A percentile compares a stretch with the other conserved stretches of the same genome.
Evolutionary conservation across 2,329 filamentous ascomycete genomes (phyloP).

Genomic region (Dothideomycetidae sp.): DNA sequence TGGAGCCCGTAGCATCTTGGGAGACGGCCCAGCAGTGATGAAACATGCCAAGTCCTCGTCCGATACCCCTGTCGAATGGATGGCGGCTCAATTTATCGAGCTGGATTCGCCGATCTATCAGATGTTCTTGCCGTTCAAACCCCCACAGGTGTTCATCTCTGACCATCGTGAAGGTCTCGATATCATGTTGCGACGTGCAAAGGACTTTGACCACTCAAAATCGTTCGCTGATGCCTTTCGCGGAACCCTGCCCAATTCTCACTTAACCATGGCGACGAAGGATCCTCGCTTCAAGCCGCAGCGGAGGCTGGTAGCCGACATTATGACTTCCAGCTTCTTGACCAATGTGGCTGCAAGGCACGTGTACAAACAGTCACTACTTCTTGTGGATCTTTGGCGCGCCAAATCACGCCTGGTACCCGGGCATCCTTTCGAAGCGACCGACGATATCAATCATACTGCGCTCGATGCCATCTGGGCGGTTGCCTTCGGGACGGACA

Average conservation of each 20-base stretch:
- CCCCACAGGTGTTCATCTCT: conserved; percentile 31
- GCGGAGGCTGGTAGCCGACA: conserved; percentile 17
- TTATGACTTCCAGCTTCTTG: conserved; percentile 19
- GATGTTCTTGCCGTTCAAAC: conserved; percentile 32
- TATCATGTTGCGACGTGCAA: conserved; percentile 30
- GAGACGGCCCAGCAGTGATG: conserved; percentile 31
- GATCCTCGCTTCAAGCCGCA: conserved; percentile 18
- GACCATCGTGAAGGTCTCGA: conserved; percentile 33
- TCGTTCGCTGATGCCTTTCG: conserved; percentile 21
- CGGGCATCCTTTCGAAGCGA: conserved; percentile 22
- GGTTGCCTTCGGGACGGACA: conserved; percentile 24
- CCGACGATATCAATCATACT: conserved; percentile 23
- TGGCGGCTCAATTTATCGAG: conserved; percentile 11
- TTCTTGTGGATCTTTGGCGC: conserved; percentile 22
- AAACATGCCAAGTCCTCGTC: conserved; percentile 14
- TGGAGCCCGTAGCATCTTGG: conserved; percentile 25
- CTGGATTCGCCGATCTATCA: conserved; percentile 32
- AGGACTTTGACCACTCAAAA: conserved; percentile 32
- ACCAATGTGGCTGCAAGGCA: conserved; percentile 17
- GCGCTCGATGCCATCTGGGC: conserved; percentile 29
- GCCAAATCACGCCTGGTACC: conserved; percentile 19
- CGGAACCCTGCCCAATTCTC: conserved; percentile 14
- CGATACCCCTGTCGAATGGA: conserved; percentile 8
- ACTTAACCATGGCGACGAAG: conserved; percentile 16
- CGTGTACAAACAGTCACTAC: conserved; percentile 15